Percentiles rank a stretch among this genome's conserved stretches.
Evolutionary conservation across 148 eudicot species (phyloP).

Genomic region (Hydrangea macrophylla): DNA sequence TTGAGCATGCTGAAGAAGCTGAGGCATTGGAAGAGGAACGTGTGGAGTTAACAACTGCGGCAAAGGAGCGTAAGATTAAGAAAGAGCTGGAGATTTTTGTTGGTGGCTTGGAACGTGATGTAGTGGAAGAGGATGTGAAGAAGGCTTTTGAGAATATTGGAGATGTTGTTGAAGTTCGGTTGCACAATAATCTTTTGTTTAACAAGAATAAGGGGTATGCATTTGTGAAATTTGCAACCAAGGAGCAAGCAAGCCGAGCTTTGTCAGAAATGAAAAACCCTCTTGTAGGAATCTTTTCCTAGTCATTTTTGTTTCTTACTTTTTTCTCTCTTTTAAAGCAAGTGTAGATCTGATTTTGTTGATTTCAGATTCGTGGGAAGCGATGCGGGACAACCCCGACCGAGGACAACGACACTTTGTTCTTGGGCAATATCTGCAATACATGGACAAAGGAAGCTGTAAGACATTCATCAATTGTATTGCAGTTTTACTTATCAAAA

Average conservation of each 20-base stretch:
- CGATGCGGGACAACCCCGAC: slow-evolving; percentile 78
- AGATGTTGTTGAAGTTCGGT: slow-evolving; percentile 66
- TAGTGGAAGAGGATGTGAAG: slow-evolving; percentile 63
- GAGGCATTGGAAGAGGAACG: slow-evolving; percentile 47
- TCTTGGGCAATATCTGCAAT: slow-evolving; percentile 82
- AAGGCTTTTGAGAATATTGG: slow-evolving; percentile 69
- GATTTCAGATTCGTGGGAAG: slow-evolving; percentile 63
- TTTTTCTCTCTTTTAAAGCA: too few relatives aligned
- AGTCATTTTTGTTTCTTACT: background rate
- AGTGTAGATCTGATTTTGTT: slow-evolving; percentile 7
- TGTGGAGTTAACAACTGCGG: slow-evolving; percentile 54
- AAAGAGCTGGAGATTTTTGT: slow-evolving; percentile 81
- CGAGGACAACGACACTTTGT: slow-evolving; percentile 81
- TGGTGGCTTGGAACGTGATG: slow-evolving; percentile 81
- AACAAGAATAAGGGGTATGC: slow-evolving; percentile 85
- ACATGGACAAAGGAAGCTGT: slow-evolving; percentile 96
- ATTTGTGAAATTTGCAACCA: slow-evolving; percentile 75
- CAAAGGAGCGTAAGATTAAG: slow-evolving; percentile 63
- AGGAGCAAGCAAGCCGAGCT: slow-evolving; percentile 71
- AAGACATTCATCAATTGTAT: slow-evolving; percentile 11
- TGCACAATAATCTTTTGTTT: slow-evolving; percentile 52
- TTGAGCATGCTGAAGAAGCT: slow-evolving; percentile 34
- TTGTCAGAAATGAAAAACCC: slow-evolving; percentile 78
- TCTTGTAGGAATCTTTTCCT: slow-evolving; percentile 42
- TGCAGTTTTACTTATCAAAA: background rate